Percentiles rank a stretch among this genome's conserved stretches.
Evolutionary conservation across 2,329 filamentous ascomycete genomes (phyloP).

Genomic region (Diplocarpon mali): DNA sequence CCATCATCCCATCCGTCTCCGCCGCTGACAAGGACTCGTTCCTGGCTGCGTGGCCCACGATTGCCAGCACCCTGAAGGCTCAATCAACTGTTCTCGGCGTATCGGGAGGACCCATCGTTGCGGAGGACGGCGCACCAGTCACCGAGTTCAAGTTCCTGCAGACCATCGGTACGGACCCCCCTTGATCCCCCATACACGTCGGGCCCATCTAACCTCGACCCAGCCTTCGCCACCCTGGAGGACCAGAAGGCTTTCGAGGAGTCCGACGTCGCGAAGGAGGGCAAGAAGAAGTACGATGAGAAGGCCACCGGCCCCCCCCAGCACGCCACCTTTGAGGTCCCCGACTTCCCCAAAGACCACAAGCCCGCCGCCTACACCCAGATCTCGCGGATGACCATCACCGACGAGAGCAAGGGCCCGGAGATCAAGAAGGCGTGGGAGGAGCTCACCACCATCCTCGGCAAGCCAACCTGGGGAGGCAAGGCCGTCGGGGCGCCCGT

Average conservation of each 20-base stretch:
- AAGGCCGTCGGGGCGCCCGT: slow-evolving; percentile 4
- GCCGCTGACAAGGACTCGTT: slow-evolving; percentile 9
- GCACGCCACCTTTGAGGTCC: slow-evolving; percentile 4
- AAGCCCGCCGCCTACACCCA: slow-evolving; percentile 6
- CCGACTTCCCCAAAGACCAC: slow-evolving; percentile 5
- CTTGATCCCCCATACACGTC: not conserved
- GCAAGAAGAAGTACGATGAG: slow-evolving; percentile 2
- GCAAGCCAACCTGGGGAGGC: slow-evolving; percentile 11
- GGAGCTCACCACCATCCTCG: slow-evolving; percentile 3
- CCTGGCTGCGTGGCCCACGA: slow-evolving; percentile 5
- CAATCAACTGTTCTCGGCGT: slow-evolving; percentile 6
- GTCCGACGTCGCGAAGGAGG: slow-evolving; percentile 3
- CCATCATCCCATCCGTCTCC: slow-evolving; percentile 10
- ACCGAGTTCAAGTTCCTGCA: slow-evolving; percentile 13
- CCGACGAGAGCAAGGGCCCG: slow-evolving; percentile 1
- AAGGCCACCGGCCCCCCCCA: slow-evolving; percentile 1
- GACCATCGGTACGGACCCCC: slow-evolving; percentile 6
- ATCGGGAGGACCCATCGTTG: slow-evolving; percentile 9
- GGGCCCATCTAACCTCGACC: not conserved
- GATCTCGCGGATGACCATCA: slow-evolving; percentile 6
- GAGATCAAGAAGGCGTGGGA: slow-evolving; percentile 10
- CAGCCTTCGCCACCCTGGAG: slow-evolving; percentile 12
- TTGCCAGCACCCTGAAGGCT: slow-evolving; percentile 8
- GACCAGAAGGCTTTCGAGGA: slow-evolving; percentile 10
- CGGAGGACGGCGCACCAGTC: slow-evolving; percentile 2